Percentiles rank a stretch among this genome's conserved stretches.
Evolutionary conservation across 257 asterid genomes (phyloP).

Genomic region (Capsicum pubescens): DNA sequence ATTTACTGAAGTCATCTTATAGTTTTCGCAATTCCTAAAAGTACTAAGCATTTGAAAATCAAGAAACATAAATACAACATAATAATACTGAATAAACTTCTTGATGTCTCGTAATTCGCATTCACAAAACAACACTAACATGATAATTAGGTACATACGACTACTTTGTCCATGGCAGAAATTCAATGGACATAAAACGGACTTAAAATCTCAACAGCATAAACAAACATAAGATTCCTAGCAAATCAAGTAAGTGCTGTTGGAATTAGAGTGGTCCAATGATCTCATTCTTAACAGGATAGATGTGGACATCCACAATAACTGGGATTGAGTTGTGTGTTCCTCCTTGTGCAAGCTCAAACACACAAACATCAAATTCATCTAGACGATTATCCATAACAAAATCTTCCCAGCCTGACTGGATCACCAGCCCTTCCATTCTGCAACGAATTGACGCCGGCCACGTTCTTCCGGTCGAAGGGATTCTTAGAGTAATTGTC

Average conservation of each 20-base stretch:
- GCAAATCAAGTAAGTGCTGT: background rate
- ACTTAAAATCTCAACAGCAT: background rate
- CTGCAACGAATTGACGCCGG: background rate
- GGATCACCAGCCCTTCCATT: constrained; percentile 25
- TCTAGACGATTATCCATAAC: background rate
- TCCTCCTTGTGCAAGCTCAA: constrained; percentile 29
- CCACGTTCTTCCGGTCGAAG: constrained; percentile 12
- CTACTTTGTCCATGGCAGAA: background rate
- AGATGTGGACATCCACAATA: constrained; percentile 14
- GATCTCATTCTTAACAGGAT: constrained; percentile 15
- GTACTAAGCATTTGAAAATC: background rate
- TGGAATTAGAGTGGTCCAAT: background rate
- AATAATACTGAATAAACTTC: background rate
- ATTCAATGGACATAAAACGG: background rate
- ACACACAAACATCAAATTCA: background rate
- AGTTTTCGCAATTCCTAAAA: background rate
- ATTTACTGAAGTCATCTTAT: background rate
- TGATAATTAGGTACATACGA: background rate
- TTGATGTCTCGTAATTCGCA: background rate
- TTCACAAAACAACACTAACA: background rate
- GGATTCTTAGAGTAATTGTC: constrained; percentile 11
- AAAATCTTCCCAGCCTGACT: constrained; percentile 24
- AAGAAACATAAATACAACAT: background rate
- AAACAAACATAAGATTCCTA: background rate
- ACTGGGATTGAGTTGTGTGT: constrained; percentile 13